phyloP scores from a whole-genome alignment of 2,329 filamentous ascomycete genomes.

The Ampelomyces quisqualis region DNA sequence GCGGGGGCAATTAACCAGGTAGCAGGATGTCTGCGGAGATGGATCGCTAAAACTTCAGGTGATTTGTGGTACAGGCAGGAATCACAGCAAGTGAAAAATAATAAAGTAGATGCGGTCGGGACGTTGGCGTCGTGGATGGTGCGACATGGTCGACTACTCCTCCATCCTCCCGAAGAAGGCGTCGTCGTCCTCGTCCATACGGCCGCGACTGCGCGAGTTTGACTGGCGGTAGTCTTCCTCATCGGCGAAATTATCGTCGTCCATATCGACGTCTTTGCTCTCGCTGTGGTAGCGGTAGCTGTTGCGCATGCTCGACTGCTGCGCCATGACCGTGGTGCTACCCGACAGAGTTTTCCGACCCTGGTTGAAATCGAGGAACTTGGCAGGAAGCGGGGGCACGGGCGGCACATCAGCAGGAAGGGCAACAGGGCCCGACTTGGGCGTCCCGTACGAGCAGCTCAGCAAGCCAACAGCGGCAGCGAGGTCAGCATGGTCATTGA shows the following conservation, averaged over 20 bases:
- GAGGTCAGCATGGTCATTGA: slow-evolving; percentile 71
- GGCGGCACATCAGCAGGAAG: slow-evolving; percentile 76
- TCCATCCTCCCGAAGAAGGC: slow-evolving; percentile 97
- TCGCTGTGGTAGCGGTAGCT: slow-evolving; percentile 57
- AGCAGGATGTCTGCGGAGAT: slow-evolving; percentile 39
- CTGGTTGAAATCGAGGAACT: slow-evolving; percentile 67
- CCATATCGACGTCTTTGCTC: slow-evolving; percentile 52
- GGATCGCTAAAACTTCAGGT: slow-evolving; percentile 41
- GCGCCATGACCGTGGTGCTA: slow-evolving; percentile 55
- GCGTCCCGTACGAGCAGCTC: slow-evolving; percentile 87
- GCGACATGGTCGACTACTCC: slow-evolving; percentile 51
- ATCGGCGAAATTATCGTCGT: slow-evolving; percentile 61
- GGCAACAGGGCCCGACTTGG: slow-evolving; percentile 63
- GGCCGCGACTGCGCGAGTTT: slow-evolving; percentile 50
- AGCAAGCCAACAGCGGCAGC: slow-evolving; percentile 88
- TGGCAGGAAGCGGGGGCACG: slow-evolving; percentile 80
- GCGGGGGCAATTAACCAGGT: slow-evolving; percentile 15
- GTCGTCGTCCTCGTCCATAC: slow-evolving; percentile 87
- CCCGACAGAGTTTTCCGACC: slow-evolving; percentile 55
- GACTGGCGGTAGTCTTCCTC: slow-evolving; percentile 63
- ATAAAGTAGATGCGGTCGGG: slow-evolving; percentile 8
- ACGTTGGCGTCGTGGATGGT: not conserved
- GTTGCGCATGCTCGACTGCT: slow-evolving; percentile 63
- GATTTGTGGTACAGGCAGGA: slow-evolving; percentile 41
- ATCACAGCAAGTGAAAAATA: slow-evolving; percentile 9